Evolutionary conservation across 371 early-diverging fungal genomes (phyloP).

Genomic region (Mortierella sp.): DNA sequence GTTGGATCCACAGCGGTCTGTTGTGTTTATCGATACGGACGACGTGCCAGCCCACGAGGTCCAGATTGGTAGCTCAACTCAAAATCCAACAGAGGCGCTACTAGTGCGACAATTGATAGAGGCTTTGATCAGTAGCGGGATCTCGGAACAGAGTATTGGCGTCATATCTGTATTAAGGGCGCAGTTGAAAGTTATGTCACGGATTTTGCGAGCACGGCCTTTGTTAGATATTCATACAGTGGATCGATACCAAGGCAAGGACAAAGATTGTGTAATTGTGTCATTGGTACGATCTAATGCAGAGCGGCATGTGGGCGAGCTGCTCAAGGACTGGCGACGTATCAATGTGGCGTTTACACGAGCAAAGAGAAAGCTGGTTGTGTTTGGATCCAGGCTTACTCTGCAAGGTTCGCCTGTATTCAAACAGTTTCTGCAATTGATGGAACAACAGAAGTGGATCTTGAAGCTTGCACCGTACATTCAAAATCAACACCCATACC

Average conservation of each 20-base stretch:
- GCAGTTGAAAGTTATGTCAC: conserved; percentile 78
- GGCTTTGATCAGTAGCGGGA: conserved; percentile 73
- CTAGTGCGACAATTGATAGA: conserved; percentile 71
- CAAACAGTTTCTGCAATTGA: conserved; percentile 62
- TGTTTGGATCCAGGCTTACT: conserved; percentile 87
- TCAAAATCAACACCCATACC: conserved; percentile 32
- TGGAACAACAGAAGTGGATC: conserved; percentile 67
- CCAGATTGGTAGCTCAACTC: conserved; percentile 63
- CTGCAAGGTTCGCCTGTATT: conserved; percentile 70
- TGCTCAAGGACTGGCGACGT: conserved; percentile 93
- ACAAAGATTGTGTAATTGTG: conserved; percentile 88
- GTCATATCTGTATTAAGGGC: conserved; percentile 90
- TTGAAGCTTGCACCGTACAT: conserved; percentile 16
- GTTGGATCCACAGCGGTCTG: conserved; percentile 74
- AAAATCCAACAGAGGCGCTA: conserved; percentile 79
- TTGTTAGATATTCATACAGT: conserved; percentile 84
- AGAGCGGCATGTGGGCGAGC: conserved; percentile 82
- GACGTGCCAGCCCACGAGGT: conserved; percentile 70
- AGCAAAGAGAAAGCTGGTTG: conserved; percentile 90
- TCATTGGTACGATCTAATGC: conserved; percentile 92
- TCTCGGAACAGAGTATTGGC: conserved; percentile 76
- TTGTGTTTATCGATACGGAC: conserved; percentile 91
- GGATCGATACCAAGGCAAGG: conserved; percentile 95
- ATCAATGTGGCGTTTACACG: conserved; percentile 99
- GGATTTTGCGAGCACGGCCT: conserved; percentile 55